Evolutionary conservation across 2,329 filamentous ascomycete genomes (phyloP).

Genomic region (Aspergillus sclerotialis): DNA sequence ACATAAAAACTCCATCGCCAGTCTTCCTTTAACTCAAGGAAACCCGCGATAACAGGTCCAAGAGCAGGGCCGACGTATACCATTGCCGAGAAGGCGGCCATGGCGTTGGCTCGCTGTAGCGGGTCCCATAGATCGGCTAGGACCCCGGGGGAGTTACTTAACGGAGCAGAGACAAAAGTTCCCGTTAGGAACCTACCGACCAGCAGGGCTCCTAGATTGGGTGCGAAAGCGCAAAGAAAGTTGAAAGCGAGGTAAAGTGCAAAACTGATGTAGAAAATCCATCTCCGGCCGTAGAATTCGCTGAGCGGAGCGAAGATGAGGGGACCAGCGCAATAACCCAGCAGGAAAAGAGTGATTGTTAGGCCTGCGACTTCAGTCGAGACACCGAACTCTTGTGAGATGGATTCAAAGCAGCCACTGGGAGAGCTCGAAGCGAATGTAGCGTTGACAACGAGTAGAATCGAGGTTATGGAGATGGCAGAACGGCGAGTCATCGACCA

Average conservation of each 20-base stretch:
- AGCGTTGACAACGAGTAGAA: slow-evolving; percentile 44
- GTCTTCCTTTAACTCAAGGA: slow-evolving; percentile 47
- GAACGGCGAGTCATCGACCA: slow-evolving; percentile 44
- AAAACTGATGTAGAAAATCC: slow-evolving; percentile 42
- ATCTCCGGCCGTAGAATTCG: slow-evolving; percentile 52
- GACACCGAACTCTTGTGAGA: slow-evolving; percentile 41
- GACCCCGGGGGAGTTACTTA: slow-evolving; percentile 42
- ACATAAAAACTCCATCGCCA: slow-evolving; percentile 43
- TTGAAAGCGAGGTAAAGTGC: slow-evolving; percentile 37
- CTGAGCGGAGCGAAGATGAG: slow-evolving; percentile 59
- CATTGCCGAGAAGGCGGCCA: slow-evolving; percentile 44
- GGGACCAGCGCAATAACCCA: slow-evolving; percentile 58
- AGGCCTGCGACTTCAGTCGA: slow-evolving; percentile 44
- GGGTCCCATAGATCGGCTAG: slow-evolving; percentile 50
- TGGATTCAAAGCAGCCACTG: slow-evolving; percentile 10
- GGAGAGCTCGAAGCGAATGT: slow-evolving; percentile 37
- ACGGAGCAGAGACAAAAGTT: slow-evolving; percentile 45
- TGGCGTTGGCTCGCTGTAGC: slow-evolving; percentile 46
- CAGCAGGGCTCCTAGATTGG: slow-evolving; percentile 47
- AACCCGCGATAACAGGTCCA: slow-evolving; percentile 51
- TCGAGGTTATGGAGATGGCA: slow-evolving; percentile 4
- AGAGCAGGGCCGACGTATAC: slow-evolving; percentile 49
- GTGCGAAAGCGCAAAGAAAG: slow-evolving; percentile 46
- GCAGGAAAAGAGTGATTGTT: slow-evolving; percentile 57
- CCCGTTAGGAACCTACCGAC: slow-evolving; percentile 51